Evolutionary conservation across 2,329 filamentous ascomycete genomes (phyloP), one percentile per base, ranked within the genome.

Genomic region (Exophiala sp.): DNA sequence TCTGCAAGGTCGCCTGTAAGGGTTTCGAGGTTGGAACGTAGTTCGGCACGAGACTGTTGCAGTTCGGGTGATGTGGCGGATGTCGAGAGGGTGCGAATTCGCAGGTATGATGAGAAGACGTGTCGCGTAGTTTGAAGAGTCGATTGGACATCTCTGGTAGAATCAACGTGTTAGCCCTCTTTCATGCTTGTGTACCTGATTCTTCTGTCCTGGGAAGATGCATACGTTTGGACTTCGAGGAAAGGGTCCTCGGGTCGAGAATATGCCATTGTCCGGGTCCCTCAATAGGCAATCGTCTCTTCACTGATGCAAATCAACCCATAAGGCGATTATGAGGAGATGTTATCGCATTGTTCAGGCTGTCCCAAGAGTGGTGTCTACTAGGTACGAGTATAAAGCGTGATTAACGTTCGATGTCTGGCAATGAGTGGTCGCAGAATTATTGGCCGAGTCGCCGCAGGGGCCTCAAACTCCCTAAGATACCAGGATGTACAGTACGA

Each of bases 51-150:
- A 4, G 83, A 78, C 74, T 86, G 82, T 41, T 77, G 71, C 14
- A 86, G 79, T 69, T 86, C 83, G 10, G 90, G 91, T 14, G 89
- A 91, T 40, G 79, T 78, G 11, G 85, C 75, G 7, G 83, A 81
- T 38, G 85, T 86, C 55, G 86, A 82, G 21, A 95, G 86, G 42
- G 91, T 94, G 67, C 91, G 89, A 74, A 99, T 99, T 68, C 94
- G 92, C 40, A 96, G 82, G 77, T 96, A 99, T 12, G 91, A 96
- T 60, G 88, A 86, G 78, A 96, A 96, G 53, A 96, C 85, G 48
- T 91, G 86, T 8, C 92, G 87, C 49, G 89, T 88, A 11, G 83
- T 84, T 62, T 87, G 81, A 60, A 99, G 85, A 57, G 95, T 88
- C 60, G 85, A 76, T 62, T 95, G 85, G 63, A 97, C 89, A 74